Conservation (phyloP, 108 stramenopile species). For the Skeletonema marinoi region DNA sequence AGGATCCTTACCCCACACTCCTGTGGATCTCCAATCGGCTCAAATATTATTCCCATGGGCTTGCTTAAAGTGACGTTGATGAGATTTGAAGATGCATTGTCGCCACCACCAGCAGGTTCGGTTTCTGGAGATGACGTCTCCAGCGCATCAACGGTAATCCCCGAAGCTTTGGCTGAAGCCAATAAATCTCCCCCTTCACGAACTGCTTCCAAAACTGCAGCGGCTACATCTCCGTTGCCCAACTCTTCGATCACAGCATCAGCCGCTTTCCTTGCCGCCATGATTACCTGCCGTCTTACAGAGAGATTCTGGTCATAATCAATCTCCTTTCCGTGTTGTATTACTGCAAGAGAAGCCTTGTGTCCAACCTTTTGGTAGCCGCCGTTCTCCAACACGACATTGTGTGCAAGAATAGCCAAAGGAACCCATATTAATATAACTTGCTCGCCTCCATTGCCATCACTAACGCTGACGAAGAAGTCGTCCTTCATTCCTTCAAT, state of each 20-base stretch:
- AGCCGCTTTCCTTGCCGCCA: not conserved
- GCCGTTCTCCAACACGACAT: not conserved
- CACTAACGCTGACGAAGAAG: not conserved
- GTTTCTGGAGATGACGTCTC: too few relatives aligned
- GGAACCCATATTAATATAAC: not conserved
- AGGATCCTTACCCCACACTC: not conserved
- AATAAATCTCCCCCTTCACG: not conserved
- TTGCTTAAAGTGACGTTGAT: not conserved
- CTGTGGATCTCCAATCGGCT: not conserved
- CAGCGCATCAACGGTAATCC: not conserved
- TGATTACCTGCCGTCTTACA: not conserved
- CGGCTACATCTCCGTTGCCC: not conserved
- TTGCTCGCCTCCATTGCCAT: not conserved
- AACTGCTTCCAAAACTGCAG: not conserved
- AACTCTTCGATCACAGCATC: not conserved
- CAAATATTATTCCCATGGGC: not conserved
- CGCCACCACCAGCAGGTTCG: not conserved
- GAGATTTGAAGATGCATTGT: not conserved
- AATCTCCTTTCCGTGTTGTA: not conserved
- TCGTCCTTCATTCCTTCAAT: not conserved
- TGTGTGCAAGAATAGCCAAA: not conserved
- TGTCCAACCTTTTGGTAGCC: not conserved
- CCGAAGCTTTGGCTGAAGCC: not conserved
- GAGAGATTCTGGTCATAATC: not conserved
- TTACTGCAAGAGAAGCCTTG: not conserved